Evolutionary conservation across 345 rosid genomes (phyloP), one percentile per base, ranked within the genome.

Genomic region (Rhizophora mangle): DNA sequence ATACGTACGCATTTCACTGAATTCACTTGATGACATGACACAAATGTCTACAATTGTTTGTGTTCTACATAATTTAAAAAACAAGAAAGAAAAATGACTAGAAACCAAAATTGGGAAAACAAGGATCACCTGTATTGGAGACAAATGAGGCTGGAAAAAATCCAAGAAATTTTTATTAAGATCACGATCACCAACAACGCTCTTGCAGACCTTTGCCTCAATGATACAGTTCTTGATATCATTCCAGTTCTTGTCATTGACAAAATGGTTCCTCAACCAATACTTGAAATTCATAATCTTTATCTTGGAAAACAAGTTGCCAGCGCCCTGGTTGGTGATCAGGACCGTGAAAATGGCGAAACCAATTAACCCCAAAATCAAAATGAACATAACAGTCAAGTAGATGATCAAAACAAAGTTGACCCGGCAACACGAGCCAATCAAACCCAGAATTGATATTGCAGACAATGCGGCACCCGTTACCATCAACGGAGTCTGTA

Each of bases 401-500:
- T 70, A 70, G 0, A 62, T 3, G 53, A 64, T 34, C 8, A 70
- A 46, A 19, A 70, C 8, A 4, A 26, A 30, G 52, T 64, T 24
- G 16, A 70, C 13, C 62, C 39, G 62, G 30, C 19, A 62, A 34
- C 24, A 16, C 6, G 51, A 6, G 9, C 73, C 73, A 1, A 70
- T 52, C 18, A 70, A 37, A 56, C 73, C 73, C 26, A 70, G 6
- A 5, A 70, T 21, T 61, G 73, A 70, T 16, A 70, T 31, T 11
- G 39, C 34, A 34, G n/a, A 36, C 9, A 70, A 34, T 10, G 22
- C 26, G 2, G 34, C 26, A 0, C 54, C 67, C 29, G 46, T 18
- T 62, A 62, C 9, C 8, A 61, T n/a, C 19, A 70, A 13, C 26
- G 55, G 73, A n/a, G 62, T 70, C 27, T 70, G 67, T 0, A 70